These are phyloP conservation scores for Tephrocybe sp. DNA, from an alignment of 768 basidiomycete genomes.

Conservation along the genomic window DNA sequence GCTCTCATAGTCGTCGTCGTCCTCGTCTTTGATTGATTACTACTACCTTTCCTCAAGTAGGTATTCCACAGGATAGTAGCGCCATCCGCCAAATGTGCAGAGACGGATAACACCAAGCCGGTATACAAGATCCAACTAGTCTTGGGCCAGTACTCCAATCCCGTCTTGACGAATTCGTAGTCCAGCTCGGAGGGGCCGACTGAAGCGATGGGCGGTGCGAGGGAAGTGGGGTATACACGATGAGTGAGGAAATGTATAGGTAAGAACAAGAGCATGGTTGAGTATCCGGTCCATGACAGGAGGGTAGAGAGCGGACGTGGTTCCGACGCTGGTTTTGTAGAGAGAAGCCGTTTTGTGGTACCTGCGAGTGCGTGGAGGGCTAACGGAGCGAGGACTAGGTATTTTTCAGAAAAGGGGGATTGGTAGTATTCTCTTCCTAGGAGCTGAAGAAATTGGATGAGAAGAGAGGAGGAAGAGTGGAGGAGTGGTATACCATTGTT, in stretches of 20 bases:
- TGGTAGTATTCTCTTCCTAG: constrained; percentile 88
- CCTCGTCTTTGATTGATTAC: too few relatives aligned
- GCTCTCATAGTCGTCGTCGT: too few relatives aligned
- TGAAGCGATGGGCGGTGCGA: constrained; percentile 45
- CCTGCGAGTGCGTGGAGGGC: constrained; percentile 59
- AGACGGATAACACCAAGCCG: constrained; percentile 53
- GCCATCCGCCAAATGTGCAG: constrained; percentile 66
- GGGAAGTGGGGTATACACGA: constrained; percentile 50
- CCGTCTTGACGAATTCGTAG: constrained; percentile 80
- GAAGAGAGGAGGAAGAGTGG: neutral
- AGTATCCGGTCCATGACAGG: constrained; percentile 64
- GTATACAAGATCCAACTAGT: constrained; percentile 62
- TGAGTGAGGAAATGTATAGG: constrained; percentile 72
- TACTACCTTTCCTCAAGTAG: constrained; percentile 34
- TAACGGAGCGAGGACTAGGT: constrained; percentile 68
- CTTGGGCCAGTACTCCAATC: constrained; percentile 58
- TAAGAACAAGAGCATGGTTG: constrained; percentile 52
- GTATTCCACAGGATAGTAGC: constrained; percentile 48
- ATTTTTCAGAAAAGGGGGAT: constrained; percentile 61
- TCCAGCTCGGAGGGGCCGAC: constrained; percentile 77
- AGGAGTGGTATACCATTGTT: constrained; percentile 57
- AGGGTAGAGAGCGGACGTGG: constrained; percentile 36
- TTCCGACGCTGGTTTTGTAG: constrained; percentile 24
- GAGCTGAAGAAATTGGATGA: constrained; percentile 42
- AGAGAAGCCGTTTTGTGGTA: constrained; percentile 57